phyloP scores from a whole-genome alignment of 139 green algal genomes.

The Closterium sp. region DNA sequence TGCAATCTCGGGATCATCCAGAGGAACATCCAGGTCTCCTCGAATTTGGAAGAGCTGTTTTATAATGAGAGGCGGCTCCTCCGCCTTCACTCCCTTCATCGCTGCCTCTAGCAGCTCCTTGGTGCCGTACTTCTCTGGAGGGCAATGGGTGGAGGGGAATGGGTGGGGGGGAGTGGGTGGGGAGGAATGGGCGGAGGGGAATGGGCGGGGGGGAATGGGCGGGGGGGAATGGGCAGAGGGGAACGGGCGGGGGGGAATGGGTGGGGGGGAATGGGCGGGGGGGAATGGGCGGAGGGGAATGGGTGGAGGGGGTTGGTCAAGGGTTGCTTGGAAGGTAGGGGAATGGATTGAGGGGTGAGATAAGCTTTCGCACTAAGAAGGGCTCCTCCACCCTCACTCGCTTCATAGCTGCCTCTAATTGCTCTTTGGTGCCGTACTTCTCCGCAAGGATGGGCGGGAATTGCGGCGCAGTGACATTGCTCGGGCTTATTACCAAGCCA shows the following conservation, averaged over 20 bases:
- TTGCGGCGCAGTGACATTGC: too few relatives aligned
- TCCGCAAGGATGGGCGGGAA: neutral
- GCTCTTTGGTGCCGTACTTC: neutral
- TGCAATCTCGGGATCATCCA: neutral
- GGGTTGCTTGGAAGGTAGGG: too few relatives aligned
- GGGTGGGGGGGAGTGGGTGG: too few relatives aligned
- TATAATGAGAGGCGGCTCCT: neutral
- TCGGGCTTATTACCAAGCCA: too few relatives aligned
- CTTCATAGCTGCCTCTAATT: too few relatives aligned
- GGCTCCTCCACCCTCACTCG: too few relatives aligned
- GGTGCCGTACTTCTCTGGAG: neutral
- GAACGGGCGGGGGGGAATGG: neutral
- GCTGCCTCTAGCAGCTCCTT: neutral
- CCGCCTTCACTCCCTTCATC: neutral
- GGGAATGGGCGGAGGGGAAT: neutral
- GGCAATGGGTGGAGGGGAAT: too few relatives aligned
- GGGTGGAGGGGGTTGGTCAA: too few relatives aligned
- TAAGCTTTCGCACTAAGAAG: neutral
- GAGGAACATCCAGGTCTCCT: neutral
- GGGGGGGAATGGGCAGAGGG: too few relatives aligned
- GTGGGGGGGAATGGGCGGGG: neutral
- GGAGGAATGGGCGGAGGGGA: too few relatives aligned
- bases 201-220: too few relatives aligned
- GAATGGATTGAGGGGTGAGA: too few relatives aligned
- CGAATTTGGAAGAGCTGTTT: neutral